These are phyloP conservation scores for Candida taoyuanica DNA, from an alignment of 805 yeast genomes.

Conservation along the genomic window DNA sequence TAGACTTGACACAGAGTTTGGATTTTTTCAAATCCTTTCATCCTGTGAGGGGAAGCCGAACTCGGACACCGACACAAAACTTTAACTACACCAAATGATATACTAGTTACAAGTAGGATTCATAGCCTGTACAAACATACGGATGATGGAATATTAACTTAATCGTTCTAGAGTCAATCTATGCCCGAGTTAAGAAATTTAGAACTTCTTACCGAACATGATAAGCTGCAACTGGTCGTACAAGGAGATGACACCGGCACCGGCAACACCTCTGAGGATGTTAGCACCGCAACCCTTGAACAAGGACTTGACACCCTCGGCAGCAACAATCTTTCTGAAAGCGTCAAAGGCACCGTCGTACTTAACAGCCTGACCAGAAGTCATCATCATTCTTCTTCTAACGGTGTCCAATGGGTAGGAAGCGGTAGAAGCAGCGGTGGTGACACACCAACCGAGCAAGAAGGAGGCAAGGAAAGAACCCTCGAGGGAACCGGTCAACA, in stretches of 20 bases:
- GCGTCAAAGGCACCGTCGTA: constrained; percentile 94
- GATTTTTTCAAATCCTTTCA: too few relatives aligned
- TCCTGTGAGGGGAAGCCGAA: too few relatives aligned
- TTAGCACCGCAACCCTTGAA: constrained; percentile 99
- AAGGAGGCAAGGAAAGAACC: constrained; percentile 94
- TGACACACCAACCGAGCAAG: constrained; percentile 96
- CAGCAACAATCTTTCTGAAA: constrained; percentile 86
- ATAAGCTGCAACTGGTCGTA: constrained; percentile 95
- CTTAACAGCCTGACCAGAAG: constrained; percentile 98
- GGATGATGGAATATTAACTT: constrained; percentile 17
- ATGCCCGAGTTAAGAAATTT: constrained; percentile 11
- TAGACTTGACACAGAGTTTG: too few relatives aligned
- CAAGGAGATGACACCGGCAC: constrained; percentile 98
- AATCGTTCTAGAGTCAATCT: constrained; percentile 57
- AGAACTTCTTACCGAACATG: constrained; percentile 94
- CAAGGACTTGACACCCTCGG: constrained; percentile 89
- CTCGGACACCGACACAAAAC: neutral
- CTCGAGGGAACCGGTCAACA: constrained; percentile 90
- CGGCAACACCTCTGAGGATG: constrained; percentile 99
- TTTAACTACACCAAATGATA: neutral
- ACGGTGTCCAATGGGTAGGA: constrained; percentile 99
- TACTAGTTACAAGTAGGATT: constrained; percentile 4
- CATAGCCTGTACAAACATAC: constrained; percentile 9
- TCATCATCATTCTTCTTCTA: constrained; percentile 99
- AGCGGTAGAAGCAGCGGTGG: constrained; percentile 98